A percentile compares a stretch with the other conserved stretches of the same genome.
phyloP scores from a whole-genome alignment of 1,284 basidiomycete genomes.

The Ceratorhiza oryzae-sativae region DNA sequence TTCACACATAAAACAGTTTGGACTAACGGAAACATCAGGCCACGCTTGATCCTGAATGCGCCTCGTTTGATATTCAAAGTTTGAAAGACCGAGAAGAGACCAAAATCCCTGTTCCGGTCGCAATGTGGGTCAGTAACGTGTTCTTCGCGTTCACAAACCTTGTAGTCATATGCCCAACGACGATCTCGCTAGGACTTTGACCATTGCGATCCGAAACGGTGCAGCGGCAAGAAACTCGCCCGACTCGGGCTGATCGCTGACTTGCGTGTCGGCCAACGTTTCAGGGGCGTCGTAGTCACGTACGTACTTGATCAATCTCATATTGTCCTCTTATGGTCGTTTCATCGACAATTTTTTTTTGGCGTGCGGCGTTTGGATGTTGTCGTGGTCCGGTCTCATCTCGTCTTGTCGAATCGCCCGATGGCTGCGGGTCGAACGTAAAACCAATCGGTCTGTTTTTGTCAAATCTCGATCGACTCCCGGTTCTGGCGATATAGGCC shows the following conservation, averaged over 20 bases:
- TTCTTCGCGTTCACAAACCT: not conserved
- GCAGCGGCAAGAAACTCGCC: conserved; percentile 93
- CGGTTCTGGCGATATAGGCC: conserved; percentile 63
- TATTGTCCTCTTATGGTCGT: conserved; percentile 4
- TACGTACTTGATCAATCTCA: conserved; percentile 55
- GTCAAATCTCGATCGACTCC: conserved; percentile 14
- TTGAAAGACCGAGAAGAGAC: conserved; percentile 47
- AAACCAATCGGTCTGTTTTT: conserved; percentile 1
- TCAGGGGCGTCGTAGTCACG: conserved; percentile 93
- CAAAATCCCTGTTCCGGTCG: conserved; percentile 71
- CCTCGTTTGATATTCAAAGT: not conserved
- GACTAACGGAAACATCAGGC: not conserved
- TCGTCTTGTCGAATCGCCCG: not conserved
- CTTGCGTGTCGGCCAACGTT: conserved; percentile 84
- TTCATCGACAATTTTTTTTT: not conserved
- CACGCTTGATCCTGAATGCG: not conserved
- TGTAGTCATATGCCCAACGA: not conserved
- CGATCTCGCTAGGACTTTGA: conserved; percentile 80
- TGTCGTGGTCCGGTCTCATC: conserved; percentile 7
- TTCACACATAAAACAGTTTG: conserved; percentile 2
- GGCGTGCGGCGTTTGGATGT: conserved; percentile 4
- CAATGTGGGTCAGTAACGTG: conserved; percentile 80
- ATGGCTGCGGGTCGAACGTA: not conserved
- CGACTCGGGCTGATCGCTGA: conserved; percentile 86
- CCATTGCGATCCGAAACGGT: conserved; percentile 94